These are phyloP conservation scores for Uronychia setigera DNA, from an alignment of 73 alveolate genomes.

Conservation along the genomic window DNA sequence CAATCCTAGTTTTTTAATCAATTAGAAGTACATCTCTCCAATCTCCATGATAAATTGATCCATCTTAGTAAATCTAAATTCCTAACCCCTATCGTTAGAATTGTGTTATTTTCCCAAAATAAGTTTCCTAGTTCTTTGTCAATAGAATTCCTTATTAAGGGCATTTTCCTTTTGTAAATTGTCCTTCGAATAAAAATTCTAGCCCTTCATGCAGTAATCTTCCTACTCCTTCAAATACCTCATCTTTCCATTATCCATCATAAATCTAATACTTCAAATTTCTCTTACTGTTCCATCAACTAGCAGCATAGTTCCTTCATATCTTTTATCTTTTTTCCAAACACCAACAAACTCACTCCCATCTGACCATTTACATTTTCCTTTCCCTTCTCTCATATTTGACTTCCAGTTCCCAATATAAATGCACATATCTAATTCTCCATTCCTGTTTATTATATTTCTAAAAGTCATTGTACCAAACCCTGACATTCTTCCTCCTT, in stretches of 20 bases:
- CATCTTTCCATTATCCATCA: background rate
- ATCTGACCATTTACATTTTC: constrained; percentile 49
- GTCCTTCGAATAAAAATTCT: background rate
- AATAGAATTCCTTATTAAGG: background rate
- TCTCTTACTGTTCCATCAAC: constrained; percentile 46
- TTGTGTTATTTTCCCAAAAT: background rate
- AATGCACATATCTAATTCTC: constrained; percentile 40
- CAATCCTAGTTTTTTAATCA: background rate
- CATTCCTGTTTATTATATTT: background rate
- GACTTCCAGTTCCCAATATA: constrained; percentile 58
- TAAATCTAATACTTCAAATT: background rate
- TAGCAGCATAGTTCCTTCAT: constrained; percentile 35
- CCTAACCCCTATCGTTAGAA: background rate
- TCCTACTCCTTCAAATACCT: background rate
- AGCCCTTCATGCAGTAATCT: background rate
- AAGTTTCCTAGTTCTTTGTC: background rate
- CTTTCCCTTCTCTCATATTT: constrained; percentile 70
- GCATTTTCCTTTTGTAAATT: background rate
- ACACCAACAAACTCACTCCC: constrained; percentile 59
- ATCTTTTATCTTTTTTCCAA: constrained; percentile 50
- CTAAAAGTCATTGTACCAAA: constrained; percentile 19
- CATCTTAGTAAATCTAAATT: background rate
- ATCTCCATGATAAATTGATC: background rate
- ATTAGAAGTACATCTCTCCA: background rate
- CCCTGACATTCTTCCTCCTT: constrained; percentile 38